Conservation (phyloP, 805 yeast species). For the Cyberlindnera maritima region DNA sequence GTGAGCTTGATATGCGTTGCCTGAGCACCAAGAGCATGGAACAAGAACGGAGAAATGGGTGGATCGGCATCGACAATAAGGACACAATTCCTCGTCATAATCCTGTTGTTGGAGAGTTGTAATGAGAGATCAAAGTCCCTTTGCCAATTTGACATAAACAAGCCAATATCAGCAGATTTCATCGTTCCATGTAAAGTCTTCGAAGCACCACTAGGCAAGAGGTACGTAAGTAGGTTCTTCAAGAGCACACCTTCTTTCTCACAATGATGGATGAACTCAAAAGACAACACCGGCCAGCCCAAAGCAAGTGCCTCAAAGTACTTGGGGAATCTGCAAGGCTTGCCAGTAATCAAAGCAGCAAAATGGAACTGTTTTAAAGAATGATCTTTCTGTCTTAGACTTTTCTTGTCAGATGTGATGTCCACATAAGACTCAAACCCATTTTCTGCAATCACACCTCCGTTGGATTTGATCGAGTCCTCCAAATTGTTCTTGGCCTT, state of each 20-base stretch:
- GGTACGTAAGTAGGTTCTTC: conserved; percentile 36
- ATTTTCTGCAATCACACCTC: conserved; percentile 39
- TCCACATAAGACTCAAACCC: conserved; percentile 29
- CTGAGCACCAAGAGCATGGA: conserved; percentile 44
- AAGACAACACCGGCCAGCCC: conserved; percentile 83
- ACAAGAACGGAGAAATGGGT: conserved; percentile 38
- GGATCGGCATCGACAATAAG: conserved; percentile 23
- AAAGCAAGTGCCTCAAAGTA: conserved; percentile 74
- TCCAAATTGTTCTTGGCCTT: conserved; percentile 31
- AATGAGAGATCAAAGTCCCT: conserved; percentile 30
- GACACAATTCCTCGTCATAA: conserved; percentile 21
- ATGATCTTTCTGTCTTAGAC: conserved; percentile 12
- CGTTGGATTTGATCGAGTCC: conserved; percentile 37
- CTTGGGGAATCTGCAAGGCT: conserved; percentile 64
- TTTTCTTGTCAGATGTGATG: conserved; percentile 1
- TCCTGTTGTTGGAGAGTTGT: conserved; percentile 42
- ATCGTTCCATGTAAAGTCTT: conserved; percentile 35
- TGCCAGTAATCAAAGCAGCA: conserved; percentile 57
- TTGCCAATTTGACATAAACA: conserved; percentile 39
- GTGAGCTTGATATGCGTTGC: conserved; percentile 9
- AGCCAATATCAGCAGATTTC: conserved; percentile 48
- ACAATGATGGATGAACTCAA: conserved; percentile 52
- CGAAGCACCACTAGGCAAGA: conserved; percentile 74
- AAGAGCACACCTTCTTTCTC: conserved; percentile 30
- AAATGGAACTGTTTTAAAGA: conserved; percentile 37